Conservation (phyloP, 768 basidiomycete genomes). For the Lentinula lateritia region DNA sequence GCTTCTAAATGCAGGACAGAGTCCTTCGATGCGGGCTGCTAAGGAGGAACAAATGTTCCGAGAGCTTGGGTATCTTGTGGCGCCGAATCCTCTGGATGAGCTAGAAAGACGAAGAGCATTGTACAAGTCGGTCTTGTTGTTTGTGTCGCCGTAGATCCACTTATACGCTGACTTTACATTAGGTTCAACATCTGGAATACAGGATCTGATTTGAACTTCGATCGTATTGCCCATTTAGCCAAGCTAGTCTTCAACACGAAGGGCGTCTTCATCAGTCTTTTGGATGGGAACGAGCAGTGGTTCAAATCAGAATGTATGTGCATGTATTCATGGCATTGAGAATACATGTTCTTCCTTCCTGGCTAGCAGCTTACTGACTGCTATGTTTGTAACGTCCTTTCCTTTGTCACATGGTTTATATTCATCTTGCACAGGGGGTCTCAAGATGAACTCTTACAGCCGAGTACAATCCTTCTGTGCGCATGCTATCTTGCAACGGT, state of each 20-base stretch:
- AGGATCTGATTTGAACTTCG: constrained; percentile 83
- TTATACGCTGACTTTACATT: not conserved
- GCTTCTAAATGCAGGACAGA: not conserved
- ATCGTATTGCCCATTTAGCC: constrained; percentile 87
- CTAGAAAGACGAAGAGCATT: constrained; percentile 75
- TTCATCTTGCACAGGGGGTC: constrained; percentile 31
- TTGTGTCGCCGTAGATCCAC: not conserved
- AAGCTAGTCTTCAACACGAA: constrained; percentile 92
- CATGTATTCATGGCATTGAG: not conserved
- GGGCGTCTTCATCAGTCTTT: constrained; percentile 73
- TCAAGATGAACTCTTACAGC: constrained; percentile 33
- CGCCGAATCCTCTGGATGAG: constrained; percentile 85
- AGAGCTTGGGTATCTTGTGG: constrained; percentile 64
- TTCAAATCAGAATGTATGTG: constrained; percentile 81
- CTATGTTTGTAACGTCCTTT: not conserved
- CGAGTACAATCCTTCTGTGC: constrained; percentile 74
- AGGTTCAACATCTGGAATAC: constrained; percentile 92
- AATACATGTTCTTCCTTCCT: not conserved
- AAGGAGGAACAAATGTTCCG: constrained; percentile 66
- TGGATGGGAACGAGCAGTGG: constrained; percentile 86
- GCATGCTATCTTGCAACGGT: constrained; percentile 81
- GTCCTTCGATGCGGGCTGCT: constrained; percentile 37
- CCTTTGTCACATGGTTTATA: constrained; percentile 4
- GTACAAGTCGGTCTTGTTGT: constrained; percentile 55
- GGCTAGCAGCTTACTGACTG: not conserved